Evolutionary conservation across 768 basidiomycete genomes (phyloP).

Genomic region (Agaricus blazei): DNA sequence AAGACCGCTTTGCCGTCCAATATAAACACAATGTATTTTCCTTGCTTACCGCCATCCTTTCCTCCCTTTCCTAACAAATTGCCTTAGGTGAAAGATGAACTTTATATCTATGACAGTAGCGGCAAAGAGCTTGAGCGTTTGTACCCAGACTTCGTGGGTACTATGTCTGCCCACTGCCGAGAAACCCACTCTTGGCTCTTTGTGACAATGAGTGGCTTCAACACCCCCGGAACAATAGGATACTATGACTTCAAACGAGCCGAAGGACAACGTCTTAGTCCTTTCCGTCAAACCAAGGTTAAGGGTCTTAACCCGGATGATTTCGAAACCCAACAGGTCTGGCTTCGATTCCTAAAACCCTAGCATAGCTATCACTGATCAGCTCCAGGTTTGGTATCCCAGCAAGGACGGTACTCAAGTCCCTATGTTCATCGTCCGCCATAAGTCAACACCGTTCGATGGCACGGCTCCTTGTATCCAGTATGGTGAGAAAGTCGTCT

Average conservation of each 20-base stretch:
- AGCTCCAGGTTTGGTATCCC: constrained; percentile 61
- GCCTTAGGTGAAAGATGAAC: constrained; percentile 68
- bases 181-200: constrained; percentile 60
- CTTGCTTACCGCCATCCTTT: not conserved
- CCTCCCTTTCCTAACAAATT: constrained; percentile 3
- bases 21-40: constrained; percentile 65
- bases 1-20: constrained; percentile 52
- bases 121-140: constrained; percentile 54
- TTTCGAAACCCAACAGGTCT: constrained; percentile 62
- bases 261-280: constrained; percentile 44
- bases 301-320: constrained; percentile 61
- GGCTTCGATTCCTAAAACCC: not conserved
- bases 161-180: constrained; percentile 45
- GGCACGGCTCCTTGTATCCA: constrained; percentile 75
- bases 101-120: constrained; percentile 59
- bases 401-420: constrained; percentile 77
- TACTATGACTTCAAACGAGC: constrained; percentile 61
- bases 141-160: constrained; percentile 63
- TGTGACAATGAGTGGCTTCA: constrained; percentile 61
- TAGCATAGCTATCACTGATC: not conserved
- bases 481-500: constrained; percentile 44
- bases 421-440: constrained; percentile 83
- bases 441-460: constrained; percentile 63
- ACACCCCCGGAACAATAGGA: constrained; percentile 61
- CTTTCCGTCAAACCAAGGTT: constrained; percentile 53